phyloP scores from a whole-genome alignment of 2,329 filamentous ascomycete genomes.

The Septoria petroselini region DNA sequence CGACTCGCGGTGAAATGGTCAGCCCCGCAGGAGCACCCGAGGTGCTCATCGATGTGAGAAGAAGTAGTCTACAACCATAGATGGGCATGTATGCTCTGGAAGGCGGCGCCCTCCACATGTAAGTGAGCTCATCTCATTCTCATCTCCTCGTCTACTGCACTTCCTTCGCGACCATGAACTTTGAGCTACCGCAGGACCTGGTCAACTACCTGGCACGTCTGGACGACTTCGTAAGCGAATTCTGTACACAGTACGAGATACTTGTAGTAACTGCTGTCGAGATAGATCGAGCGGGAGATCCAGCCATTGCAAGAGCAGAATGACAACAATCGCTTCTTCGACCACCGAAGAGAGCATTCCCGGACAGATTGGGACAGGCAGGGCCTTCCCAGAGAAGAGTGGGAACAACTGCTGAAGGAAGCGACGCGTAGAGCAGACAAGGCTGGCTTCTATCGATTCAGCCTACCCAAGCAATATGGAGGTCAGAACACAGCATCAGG shows the following conservation, averaged over 20 bases:
- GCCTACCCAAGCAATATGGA: constrained; percentile 55
- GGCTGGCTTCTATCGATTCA: constrained; percentile 60
- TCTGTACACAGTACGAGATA: no score
- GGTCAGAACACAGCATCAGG: constrained; percentile 48
- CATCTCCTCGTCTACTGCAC: background rate
- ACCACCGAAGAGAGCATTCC: constrained; percentile 60
- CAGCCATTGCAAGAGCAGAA: constrained; percentile 53
- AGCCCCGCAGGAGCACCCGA: no score
- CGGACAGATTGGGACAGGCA: constrained; percentile 60
- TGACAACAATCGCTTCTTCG: constrained; percentile 64
- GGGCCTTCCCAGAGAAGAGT: constrained; percentile 57
- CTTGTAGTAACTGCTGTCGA: no score
- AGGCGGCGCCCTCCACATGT: background rate
- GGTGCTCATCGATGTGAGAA: no score
- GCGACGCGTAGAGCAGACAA: constrained; percentile 54
- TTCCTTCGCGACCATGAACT: constrained; percentile 46
- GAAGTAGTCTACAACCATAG: no score
- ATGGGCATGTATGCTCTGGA: no score
- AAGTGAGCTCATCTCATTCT: background rate
- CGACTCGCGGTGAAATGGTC: no score
- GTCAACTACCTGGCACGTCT: constrained; percentile 49
- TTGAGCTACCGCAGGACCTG: constrained; percentile 54
- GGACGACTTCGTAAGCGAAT: constrained; percentile 47
- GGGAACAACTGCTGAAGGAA: constrained; percentile 55
- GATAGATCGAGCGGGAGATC: constrained; percentile 50